Evolutionary conservation across 768 basidiomycete genomes (phyloP).

Genomic region (Psilocybe cyanescens): DNA sequence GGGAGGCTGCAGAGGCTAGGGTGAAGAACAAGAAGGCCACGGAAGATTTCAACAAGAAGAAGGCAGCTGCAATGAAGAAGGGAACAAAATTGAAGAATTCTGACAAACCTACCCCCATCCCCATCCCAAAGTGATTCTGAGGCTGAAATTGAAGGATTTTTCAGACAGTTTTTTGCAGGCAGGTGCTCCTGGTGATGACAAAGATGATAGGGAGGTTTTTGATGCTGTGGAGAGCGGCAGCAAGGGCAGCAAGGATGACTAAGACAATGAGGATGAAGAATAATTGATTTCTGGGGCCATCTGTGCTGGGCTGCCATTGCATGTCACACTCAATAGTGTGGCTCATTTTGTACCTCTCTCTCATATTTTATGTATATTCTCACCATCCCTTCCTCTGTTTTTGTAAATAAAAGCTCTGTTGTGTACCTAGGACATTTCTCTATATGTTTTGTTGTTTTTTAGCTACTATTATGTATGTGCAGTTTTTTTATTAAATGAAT

Average conservation of each 20-base stretch:
- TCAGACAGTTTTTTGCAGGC: neutral
- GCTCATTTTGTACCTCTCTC: too few species aligned
- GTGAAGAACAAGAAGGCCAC: neutral
- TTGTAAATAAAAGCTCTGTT: too few species aligned
- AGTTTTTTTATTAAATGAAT: too few species aligned
- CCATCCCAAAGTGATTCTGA: constrained; percentile 1
- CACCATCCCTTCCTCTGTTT: too few species aligned
- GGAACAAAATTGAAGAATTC: neutral
- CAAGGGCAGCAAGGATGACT: neutral
- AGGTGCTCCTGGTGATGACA: neutral
- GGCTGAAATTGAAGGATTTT: constrained; percentile 12
- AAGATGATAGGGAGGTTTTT: neutral
- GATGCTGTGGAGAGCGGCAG: neutral
- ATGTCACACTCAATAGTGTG: too few species aligned
- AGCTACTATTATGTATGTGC: too few species aligned
- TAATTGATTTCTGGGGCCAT: too few species aligned
- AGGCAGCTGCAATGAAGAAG: constrained; percentile 3
- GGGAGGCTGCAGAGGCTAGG: constrained; percentile 9
- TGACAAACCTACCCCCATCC: neutral
- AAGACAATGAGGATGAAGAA: neutral
- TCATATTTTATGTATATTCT: too few species aligned
- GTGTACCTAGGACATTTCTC: too few species aligned
- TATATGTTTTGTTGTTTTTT: too few species aligned
- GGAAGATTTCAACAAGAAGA: neutral
- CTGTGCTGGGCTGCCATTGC: too few species aligned